Base-by-base conservation (phyloP, 2,329 filamentous ascomycete species). In the Hymenoscyphus linearis region DNA sequence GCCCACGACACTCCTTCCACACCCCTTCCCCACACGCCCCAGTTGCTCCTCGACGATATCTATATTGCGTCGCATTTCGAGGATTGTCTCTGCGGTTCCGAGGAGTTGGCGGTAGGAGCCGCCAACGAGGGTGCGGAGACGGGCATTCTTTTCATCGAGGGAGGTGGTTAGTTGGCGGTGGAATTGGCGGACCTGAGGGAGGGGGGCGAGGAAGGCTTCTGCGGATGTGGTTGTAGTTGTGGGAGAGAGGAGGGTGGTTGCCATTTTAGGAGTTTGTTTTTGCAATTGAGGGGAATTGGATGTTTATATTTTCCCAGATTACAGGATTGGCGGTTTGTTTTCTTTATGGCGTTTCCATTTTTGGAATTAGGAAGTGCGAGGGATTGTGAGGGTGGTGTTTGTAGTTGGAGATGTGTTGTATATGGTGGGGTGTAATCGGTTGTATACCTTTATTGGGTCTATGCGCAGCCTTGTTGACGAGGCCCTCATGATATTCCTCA, bases 51-150 rank as follows among this genome's bases (percentile, higher is more conserved):
- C 91, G 16, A 91, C 88, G 13, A 80, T 77, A 63, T 87, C 83
- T 77, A 95, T 93, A 72, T 93, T 86, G 44, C 76, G 76, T 67
- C 91, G 89, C 91, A 98, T 96, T 63, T 87, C 83, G 59, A 97
- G 89, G 67, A 98, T 98, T n/a, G 87, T 87, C 76, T 97, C 93
- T 59, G 93, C 93, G 0, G 93, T 97, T 58, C 90, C 90, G 27
- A 98, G 85, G 9, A 98, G 85, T 69, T 95, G 91, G 67, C 93
- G 89, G 76, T 98, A 98, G 70, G 83, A 86, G 62, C 78, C 80
- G 66, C 85, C 85, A 64, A 88, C 85, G 72, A 86, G 82, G 18
- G 81, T 85, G 67, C 85, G 84, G 70, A 88, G 78, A 35, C 84
- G 84, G 56, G 77, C 78, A 36, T 83, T 80, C 69, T 86, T 86